Percentiles rank a stretch among this genome's conserved stretches.
Conservation (phyloP, 2,329 filamentous ascomycete genomes). For the Pseudogymnoascus sp. region DNA sequence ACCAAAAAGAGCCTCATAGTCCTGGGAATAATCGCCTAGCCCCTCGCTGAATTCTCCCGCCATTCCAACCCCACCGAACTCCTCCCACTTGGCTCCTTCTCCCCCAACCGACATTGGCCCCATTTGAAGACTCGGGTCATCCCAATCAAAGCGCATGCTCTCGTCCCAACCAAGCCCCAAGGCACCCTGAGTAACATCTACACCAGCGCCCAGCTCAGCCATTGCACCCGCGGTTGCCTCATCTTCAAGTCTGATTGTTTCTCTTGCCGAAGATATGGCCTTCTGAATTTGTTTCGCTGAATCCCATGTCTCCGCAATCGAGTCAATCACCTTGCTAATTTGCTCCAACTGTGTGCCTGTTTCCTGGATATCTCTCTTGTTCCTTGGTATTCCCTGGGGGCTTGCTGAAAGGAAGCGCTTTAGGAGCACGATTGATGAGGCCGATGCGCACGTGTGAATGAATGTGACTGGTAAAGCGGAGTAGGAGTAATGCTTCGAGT, state of each 20-base stretch:
- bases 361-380: constrained; percentile 34
- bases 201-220: not conserved
- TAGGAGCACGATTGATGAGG: constrained; percentile 43
- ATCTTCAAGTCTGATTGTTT: constrained; percentile 9
- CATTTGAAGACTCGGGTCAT: constrained; percentile 9
- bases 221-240: not conserved
- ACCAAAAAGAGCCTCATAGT: constrained; percentile 12
- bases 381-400: constrained; percentile 21
- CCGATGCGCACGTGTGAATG: constrained; percentile 44
- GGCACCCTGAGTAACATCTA: constrained; percentile 2
- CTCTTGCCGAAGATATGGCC: constrained; percentile 24
- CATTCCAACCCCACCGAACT: constrained; percentile 2
- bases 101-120: constrained; percentile 2
- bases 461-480: constrained; percentile 42
- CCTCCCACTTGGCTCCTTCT: constrained; percentile 6
- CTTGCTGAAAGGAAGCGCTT: constrained; percentile 34
- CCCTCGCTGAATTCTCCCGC: constrained; percentile 9
- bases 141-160: constrained; percentile 8
- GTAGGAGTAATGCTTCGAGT: constrained; percentile 40
- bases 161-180: constrained; percentile 4
- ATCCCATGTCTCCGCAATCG: constrained; percentile 46
- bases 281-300: constrained; percentile 40
- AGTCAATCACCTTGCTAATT: constrained; percentile 44
- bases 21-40: constrained; percentile 8
- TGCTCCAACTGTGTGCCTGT: constrained; percentile 46